Evolutionary conservation across 1,284 basidiomycete species (phyloP).

Genomic region (Rhodotorula glutinis): DNA sequence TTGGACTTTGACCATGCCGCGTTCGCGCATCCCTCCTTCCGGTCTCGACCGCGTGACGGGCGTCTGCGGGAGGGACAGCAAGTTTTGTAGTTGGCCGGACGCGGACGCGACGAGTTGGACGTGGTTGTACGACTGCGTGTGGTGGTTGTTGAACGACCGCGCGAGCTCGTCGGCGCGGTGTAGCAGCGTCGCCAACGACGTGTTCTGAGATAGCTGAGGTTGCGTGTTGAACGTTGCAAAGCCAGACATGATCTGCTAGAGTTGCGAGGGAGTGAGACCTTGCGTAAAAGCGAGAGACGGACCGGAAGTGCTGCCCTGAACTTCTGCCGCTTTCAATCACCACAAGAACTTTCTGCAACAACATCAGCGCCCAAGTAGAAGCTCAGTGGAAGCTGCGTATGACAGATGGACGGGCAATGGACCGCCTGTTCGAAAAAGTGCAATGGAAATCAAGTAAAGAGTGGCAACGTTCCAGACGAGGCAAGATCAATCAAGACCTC

Average conservation of each 20-base stretch:
- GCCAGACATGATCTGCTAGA: neutral
- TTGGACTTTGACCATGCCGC: slow-evolving; percentile 37
- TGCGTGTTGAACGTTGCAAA: slow-evolving; percentile 5
- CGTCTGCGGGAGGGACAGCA: slow-evolving; percentile 25
- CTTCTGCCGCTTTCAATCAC: no score
- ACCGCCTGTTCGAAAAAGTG: no score
- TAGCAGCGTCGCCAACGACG: slow-evolving; percentile 25
- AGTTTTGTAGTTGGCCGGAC: slow-evolving; percentile 33
- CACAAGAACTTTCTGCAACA: no score
- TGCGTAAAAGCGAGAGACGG: no score
- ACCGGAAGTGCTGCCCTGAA: no score
- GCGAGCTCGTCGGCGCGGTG: slow-evolving; percentile 36
- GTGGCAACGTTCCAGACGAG: neutral
- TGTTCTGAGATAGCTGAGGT: slow-evolving; percentile 4
- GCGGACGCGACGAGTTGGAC: slow-evolving; percentile 26
- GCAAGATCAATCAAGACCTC: slow-evolving; percentile 21
- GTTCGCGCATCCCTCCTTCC: slow-evolving; percentile 36
- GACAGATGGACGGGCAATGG: no score
- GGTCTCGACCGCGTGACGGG: slow-evolving; percentile 30
- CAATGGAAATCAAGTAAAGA: no score
- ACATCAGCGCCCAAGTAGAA: no score
- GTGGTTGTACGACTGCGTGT: slow-evolving; percentile 26
- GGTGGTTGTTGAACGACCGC: slow-evolving; percentile 33
- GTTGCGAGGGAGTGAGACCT: no score
- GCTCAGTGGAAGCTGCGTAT: no score